Evolutionary conservation across 164 flowering plant species (phyloP), one percentile per base, ranked within the genome.

Genomic region (Chloranthus sessilifolius): DNA sequence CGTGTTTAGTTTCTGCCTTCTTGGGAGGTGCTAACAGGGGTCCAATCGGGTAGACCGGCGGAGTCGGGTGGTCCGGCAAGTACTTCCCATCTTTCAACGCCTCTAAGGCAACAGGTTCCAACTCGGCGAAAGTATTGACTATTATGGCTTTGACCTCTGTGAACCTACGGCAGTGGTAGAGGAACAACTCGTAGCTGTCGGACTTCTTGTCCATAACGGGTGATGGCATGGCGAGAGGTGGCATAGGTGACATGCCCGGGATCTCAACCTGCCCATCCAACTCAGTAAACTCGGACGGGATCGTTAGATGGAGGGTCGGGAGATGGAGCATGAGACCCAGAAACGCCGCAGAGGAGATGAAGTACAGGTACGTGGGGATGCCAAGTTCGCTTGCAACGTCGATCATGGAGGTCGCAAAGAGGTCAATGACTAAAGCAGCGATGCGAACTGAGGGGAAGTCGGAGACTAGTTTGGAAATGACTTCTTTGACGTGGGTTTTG

Each of bases 301-400:
- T 1, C 22, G 16, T 6, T 6, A 21, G 27, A 12, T 28, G 23
- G 17, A 27, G 46, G 22, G 23, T 6, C 5, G 15, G 26, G n/a
- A 55, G 24, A 30, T 33, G 41, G 14, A 37, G 11, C 51, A 26
- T 46, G 50, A 26, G 31, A n/a, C 24, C 14, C 16, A 24, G 5
- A 12, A 47, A n/a, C 10, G 26, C 51, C 0, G 59, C 46, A n/a
- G 51, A 27, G 34, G 28, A 36, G 40, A 42, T 17, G 43, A 55
- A 55, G 49, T 27, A 45, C 22, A 55, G n/a, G 23, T 45, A 45
- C 4, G 52, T 7, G 7, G 20, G 47, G 47, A 43, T 22, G 26
- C 51, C 43, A 7, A 46, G 16, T 24, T 55, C 59, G 16, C 20
- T 17, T 41, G 52, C 59, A 1, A 35, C 52, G 5, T 55, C 59